A percentile compares a stretch with the other conserved stretches of the same genome.
phyloP scores from a whole-genome alignment of 257 asterid genomes.

The Jacaranda mimosifolia region DNA sequence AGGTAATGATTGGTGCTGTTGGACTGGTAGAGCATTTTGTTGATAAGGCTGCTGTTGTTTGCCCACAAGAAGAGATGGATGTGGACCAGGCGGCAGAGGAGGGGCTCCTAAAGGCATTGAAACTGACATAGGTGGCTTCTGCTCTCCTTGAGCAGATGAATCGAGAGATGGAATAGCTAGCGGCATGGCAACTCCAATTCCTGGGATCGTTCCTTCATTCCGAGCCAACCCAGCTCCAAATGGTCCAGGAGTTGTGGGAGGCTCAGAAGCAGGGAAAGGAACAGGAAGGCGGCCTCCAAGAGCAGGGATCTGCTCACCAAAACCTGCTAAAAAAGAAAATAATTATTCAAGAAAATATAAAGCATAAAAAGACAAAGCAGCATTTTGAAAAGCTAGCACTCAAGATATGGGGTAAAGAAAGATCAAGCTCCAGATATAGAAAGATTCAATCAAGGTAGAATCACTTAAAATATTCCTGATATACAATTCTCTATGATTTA shows the following conservation, averaged over 20 bases:
- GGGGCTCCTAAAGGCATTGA: conserved; percentile 81
- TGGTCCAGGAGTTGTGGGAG: conserved; percentile 83
- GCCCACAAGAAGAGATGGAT: conserved; percentile 80
- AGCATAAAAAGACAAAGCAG: neutral
- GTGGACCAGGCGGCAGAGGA: conserved; percentile 98
- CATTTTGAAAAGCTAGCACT: neutral
- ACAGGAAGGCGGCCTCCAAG: conserved; percentile 64
- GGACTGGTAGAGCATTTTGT: conserved; percentile 67
- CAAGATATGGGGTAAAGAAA: neutral
- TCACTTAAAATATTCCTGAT: neutral
- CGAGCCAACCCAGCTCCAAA: conserved; percentile 82
- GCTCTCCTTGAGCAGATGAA: conserved; percentile 84
- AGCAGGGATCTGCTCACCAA: conserved; percentile 69
- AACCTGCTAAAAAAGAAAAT: conserved; percentile 55
- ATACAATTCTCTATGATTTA: neutral
- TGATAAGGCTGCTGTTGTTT: conserved; percentile 91
- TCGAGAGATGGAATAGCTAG: conserved; percentile 72
- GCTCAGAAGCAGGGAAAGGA: conserved; percentile 71
- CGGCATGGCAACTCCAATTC: conserved; percentile 98
- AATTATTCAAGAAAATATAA: neutral
- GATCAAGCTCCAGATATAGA: conserved; percentile 11
- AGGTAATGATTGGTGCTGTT: conserved; percentile 68
- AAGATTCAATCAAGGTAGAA: conserved; percentile 5
- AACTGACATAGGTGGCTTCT: conserved; percentile 58
- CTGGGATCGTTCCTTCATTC: conserved; percentile 97